These are phyloP conservation scores for Mantamonas sphyraenae DNA, from an alignment of 78 protist species.

Conservation along the genomic window DNA sequence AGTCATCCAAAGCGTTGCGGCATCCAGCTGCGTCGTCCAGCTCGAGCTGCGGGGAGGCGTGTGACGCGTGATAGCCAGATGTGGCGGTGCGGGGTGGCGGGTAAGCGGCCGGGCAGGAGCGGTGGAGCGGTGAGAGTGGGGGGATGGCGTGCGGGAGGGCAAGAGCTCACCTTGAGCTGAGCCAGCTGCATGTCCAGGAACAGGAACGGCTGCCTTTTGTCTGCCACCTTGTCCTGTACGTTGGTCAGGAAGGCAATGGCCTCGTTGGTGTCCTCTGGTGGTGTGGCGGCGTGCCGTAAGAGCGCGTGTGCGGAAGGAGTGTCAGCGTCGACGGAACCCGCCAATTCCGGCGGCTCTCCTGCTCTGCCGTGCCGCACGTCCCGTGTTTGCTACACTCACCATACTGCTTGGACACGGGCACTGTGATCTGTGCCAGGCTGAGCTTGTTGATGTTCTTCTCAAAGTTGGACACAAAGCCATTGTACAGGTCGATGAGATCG, in stretches of 20 bases:
- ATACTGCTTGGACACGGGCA: constrained; percentile 28
- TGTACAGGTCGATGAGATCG: constrained; percentile 35
- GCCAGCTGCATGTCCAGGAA: no score
- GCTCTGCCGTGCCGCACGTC: not conserved
- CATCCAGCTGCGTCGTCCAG: not conserved
- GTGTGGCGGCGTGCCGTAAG: constrained; percentile 18
- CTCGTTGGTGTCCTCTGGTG: constrained; percentile 6
- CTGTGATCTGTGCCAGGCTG: constrained; percentile 35
- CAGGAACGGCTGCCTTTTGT: no score
- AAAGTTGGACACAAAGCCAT: constrained; percentile 42
- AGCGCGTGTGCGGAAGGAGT: constrained; percentile 27
- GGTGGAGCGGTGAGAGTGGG: no score
- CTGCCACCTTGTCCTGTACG: no score
- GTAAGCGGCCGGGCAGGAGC: no score
- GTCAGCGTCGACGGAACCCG: constrained; percentile 18
- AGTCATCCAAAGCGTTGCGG: constrained; percentile 30
- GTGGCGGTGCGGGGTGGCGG: no score
- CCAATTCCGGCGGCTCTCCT: constrained; percentile 27
- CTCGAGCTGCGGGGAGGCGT: not conserved
- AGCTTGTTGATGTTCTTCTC: constrained; percentile 50
- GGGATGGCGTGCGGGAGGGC: no score
- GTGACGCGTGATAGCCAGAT: not conserved
- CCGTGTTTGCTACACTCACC: not conserved
- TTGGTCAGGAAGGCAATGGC: not conserved
- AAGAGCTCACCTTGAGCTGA: no score